These are phyloP conservation scores for Xylaria sp. DNA, from an alignment of 2,329 filamentous ascomycete genomes.

Conservation along the genomic window DNA sequence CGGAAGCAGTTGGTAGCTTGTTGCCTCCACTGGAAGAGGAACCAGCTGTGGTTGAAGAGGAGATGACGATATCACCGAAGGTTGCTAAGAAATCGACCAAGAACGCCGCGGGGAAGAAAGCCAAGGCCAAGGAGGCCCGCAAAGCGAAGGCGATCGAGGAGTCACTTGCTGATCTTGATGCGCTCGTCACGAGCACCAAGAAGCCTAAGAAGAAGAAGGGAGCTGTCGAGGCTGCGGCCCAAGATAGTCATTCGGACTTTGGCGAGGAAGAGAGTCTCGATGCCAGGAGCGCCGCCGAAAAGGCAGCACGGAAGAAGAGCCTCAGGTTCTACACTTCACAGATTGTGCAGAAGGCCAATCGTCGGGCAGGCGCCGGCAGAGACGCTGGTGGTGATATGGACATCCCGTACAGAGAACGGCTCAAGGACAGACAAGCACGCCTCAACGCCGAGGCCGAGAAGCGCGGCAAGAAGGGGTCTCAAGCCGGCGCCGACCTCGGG, in stretches of 20 bases:
- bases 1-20: conserved; percentile 19
- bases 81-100: conserved; percentile 31
- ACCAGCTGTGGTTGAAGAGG: conserved; percentile 40
- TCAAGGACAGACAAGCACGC: conserved; percentile 82
- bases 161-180: conserved; percentile 69
- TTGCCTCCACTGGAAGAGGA: conserved; percentile 33
- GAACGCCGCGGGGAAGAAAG: conserved; percentile 31
- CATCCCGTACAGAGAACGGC: conserved; percentile 84
- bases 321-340: conserved; percentile 98
- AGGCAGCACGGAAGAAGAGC: conserved; percentile 86
- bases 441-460: conserved; percentile 88
- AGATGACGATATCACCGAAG: conserved; percentile 34
- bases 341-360: conserved; percentile 91
- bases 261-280: conserved; percentile 86
- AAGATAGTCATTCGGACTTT: conserved; percentile 80
- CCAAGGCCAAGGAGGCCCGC: conserved; percentile 43
- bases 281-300: conserved; percentile 78
- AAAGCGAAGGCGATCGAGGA: conserved; percentile 68
- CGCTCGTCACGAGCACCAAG: conserved; percentile 55
- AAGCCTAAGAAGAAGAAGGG: conserved; percentile 52
- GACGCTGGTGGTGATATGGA: conserved; percentile 80
- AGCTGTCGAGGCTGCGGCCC: conserved; percentile 12
- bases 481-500: conserved; percentile 67
- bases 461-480: conserved; percentile 69
- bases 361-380: conserved; percentile 72